A percentile compares a stretch with the other conserved stretches of the same genome.
These are phyloP conservation scores for Dryas alaskensis DNA, from an alignment of 306 rosid species.

Conservation along the genomic window DNA sequence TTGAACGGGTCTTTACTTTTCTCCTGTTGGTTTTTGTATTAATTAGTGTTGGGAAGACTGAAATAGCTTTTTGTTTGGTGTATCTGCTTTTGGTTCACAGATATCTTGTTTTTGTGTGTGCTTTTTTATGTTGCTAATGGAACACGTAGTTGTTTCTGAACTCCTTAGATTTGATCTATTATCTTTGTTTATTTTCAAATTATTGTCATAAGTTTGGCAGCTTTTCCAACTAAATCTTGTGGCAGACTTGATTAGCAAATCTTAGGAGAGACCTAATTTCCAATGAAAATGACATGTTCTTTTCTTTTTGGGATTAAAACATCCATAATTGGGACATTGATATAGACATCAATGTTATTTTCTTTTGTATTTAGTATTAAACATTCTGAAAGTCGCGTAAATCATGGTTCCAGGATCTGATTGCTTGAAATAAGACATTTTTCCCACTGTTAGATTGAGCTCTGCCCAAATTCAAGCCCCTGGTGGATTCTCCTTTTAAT, in stretches of 20 bases:
- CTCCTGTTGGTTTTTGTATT: no score
- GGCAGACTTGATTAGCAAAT: background rate
- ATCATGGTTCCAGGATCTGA: slow-evolving; percentile 2
- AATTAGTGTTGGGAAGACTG: no score
- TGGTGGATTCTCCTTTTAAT: background rate
- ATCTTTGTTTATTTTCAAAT: background rate
- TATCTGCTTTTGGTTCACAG: background rate
- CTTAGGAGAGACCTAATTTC: background rate
- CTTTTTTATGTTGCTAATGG: background rate
- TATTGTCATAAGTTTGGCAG: background rate
- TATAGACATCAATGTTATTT: background rate
- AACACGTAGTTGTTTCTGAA: background rate
- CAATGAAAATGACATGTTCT: background rate
- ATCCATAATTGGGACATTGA: background rate
- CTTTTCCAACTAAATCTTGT: background rate
- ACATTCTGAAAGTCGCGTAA: background rate
- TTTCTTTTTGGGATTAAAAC: background rate
- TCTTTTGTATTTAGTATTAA: background rate
- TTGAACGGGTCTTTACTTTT: no score
- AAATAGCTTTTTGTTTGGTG: background rate
- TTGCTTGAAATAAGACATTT: background rate
- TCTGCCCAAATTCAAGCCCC: background rate
- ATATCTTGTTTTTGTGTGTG: background rate
- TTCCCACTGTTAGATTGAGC: background rate
- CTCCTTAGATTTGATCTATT: background rate